Conservation (phyloP, 176 grass and related monocot species). For the Paspalum vaginatum region DNA sequence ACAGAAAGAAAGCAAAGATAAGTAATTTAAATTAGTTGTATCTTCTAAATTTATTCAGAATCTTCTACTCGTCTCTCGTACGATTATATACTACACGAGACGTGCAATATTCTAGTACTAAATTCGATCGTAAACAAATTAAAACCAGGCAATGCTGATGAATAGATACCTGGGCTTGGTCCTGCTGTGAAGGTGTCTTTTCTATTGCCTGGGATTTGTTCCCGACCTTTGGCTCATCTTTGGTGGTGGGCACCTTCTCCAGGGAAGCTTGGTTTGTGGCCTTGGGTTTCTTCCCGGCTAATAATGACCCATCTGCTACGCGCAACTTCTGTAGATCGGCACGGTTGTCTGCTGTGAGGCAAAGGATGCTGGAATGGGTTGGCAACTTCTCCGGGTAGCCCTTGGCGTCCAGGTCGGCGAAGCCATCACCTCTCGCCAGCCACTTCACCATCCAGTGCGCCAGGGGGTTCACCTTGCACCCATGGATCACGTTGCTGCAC, state of each 20-base stretch:
- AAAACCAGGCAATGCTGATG: neutral
- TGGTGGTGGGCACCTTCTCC: neutral
- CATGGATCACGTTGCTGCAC: slow-evolving; percentile 43
- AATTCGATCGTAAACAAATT: neutral
- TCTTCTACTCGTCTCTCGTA: no score
- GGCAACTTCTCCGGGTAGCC: neutral
- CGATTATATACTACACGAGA: no score
- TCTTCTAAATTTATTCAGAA: no score
- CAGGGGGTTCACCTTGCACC: slow-evolving; percentile 54
- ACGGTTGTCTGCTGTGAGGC: slow-evolving; percentile 35
- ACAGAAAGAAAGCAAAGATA: no score
- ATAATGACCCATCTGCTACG: neutral
- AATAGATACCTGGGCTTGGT: neutral
- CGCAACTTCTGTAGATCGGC: neutral
- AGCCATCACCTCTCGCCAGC: neutral
- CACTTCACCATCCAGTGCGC: slow-evolving; percentile 64
- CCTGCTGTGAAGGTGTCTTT: neutral
- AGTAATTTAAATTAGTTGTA: no score
- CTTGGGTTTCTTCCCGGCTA: neutral
- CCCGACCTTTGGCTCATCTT: neutral
- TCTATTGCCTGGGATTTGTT: neutral
- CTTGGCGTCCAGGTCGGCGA: neutral
- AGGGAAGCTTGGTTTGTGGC: neutral
- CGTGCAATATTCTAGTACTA: neutral
- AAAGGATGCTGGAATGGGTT: slow-evolving; percentile 21